These are phyloP conservation scores for Chalciporus sp. DNA, from an alignment of 1,284 basidiomycete genomes.

Conservation along the genomic window DNA sequence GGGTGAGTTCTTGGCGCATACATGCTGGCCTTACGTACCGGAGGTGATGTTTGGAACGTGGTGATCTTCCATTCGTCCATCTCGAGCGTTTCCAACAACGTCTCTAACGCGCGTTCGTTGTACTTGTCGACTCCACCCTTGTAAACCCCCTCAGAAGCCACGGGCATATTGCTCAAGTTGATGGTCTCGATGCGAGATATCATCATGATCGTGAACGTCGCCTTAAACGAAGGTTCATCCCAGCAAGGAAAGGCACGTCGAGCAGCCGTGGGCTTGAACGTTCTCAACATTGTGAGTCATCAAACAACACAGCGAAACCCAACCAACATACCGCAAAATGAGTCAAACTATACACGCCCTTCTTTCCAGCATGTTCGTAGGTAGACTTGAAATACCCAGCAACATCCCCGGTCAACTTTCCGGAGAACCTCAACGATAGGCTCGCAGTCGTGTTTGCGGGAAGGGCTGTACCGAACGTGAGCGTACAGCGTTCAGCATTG, in stretches of 20 bases:
- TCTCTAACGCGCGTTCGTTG: conserved; percentile 34
- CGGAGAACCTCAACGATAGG: conserved; percentile 64
- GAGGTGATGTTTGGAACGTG: conserved; percentile 75
- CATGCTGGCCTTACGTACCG: conserved; percentile 23
- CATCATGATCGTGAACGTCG: conserved; percentile 83
- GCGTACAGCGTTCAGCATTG: conserved; percentile 63
- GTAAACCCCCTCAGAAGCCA: conserved; percentile 55
- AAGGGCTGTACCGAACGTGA: conserved; percentile 57
- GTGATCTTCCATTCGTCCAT: conserved; percentile 78
- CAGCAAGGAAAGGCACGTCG: conserved; percentile 85
- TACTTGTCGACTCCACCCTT: conserved; percentile 32
- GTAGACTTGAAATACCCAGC: conserved; percentile 72
- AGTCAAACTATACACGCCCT: conserved; percentile 75
- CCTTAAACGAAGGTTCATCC: conserved; percentile 94
- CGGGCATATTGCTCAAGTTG: conserved; percentile 88
- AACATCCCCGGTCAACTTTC: conserved; percentile 68
- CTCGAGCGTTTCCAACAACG: conserved; percentile 40
- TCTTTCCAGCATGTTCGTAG: conserved; percentile 57
- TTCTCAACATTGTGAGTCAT: conserved; percentile 22
- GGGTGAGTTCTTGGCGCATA: no score
- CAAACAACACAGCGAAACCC: not conserved
- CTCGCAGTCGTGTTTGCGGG: conserved; percentile 66
- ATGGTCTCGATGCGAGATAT: conserved; percentile 78
- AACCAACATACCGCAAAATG: conserved; percentile 68
- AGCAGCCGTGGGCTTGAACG: conserved; percentile 81